phyloP scores from a whole-genome alignment of 192 early-diverging fungal genomes.

The Backusella tarrabulga region DNA sequence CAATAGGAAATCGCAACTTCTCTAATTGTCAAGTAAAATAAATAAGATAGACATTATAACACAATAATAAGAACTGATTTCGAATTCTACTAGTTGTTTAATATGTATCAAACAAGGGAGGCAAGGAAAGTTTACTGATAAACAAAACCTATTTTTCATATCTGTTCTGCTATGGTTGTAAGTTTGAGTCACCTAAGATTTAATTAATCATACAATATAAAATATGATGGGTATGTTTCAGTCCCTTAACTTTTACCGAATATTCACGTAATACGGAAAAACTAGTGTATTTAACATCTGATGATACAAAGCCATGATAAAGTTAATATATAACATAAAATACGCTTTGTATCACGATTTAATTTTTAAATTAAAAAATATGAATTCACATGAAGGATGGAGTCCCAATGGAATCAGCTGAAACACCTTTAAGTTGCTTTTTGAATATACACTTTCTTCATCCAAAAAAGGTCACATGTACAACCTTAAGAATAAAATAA shows the following conservation, averaged over 20 bases:
- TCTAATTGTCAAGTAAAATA: not conserved
- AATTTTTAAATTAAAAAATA: not conserved
- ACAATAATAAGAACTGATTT: not conserved
- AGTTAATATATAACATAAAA: not conserved
- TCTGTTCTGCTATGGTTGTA: too few relatives aligned
- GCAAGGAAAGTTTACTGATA: not conserved
- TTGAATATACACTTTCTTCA: not conserved
- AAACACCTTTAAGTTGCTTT: not conserved
- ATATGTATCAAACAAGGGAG: not conserved
- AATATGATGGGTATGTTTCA: too few relatives aligned
- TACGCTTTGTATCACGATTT: not conserved
- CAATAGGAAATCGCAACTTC: not conserved
- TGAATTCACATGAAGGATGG: constrained; percentile 11
- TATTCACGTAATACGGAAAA: too few relatives aligned
- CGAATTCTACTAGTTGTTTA: not conserved
- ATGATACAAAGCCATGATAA: not conserved
- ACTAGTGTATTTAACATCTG: not conserved
- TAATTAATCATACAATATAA: too few relatives aligned
- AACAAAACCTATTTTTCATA: too few relatives aligned
- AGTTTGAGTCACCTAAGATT: too few relatives aligned
- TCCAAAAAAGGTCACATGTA: constrained; percentile 2
- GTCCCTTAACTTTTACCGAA: too few relatives aligned
- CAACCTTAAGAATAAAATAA: not conserved
- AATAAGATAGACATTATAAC: not conserved
- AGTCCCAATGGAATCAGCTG: not conserved